Conservation (phyloP, 108 stramenopile species). For the Cyclotella baltica region DNA sequence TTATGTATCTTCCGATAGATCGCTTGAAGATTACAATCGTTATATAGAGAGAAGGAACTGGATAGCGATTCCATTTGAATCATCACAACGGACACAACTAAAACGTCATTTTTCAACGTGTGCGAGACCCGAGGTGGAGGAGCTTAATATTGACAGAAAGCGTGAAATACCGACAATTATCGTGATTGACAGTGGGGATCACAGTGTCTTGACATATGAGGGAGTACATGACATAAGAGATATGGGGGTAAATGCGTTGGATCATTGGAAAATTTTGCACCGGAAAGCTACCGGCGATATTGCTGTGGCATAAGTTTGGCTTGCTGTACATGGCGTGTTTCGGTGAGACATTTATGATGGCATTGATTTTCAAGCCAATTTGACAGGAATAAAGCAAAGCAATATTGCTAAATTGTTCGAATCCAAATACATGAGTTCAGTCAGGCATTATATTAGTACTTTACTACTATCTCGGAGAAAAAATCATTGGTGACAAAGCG, state of each 20-base stretch:
- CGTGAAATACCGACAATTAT: slow-evolving; percentile 73
- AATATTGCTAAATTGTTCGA: too few relatives aligned
- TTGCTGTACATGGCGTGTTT: too few relatives aligned
- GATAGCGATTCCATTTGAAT: slow-evolving; percentile 65
- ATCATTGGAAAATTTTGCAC: slow-evolving; percentile 53
- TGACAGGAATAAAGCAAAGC: too few relatives aligned
- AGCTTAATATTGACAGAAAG: slow-evolving; percentile 59
- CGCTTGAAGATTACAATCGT: slow-evolving; percentile 43
- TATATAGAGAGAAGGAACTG: slow-evolving; percentile 56
- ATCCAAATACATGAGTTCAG: too few relatives aligned
- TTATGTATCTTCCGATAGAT: slow-evolving; percentile 71
- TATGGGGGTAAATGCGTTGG: slow-evolving; percentile 49
- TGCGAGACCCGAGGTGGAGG: slow-evolving; percentile 57
- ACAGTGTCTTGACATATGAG: slow-evolving; percentile 54
- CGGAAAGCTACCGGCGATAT: too few relatives aligned
- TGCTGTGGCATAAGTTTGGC: too few relatives aligned
- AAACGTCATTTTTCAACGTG: slow-evolving; percentile 69
- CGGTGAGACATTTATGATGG: too few relatives aligned
- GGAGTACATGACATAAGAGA: slow-evolving; percentile 65
- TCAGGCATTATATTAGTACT: too few relatives aligned
- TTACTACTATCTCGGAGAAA: too few relatives aligned
- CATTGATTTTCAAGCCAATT: too few relatives aligned
- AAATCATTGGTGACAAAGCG: too few relatives aligned
- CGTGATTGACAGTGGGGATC: slow-evolving; percentile 65
- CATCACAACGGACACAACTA: slow-evolving; percentile 51